Evolutionary conservation across 2,329 filamentous ascomycete genomes (phyloP).

Genomic region (Arthrobotrys musiformis): DNA sequence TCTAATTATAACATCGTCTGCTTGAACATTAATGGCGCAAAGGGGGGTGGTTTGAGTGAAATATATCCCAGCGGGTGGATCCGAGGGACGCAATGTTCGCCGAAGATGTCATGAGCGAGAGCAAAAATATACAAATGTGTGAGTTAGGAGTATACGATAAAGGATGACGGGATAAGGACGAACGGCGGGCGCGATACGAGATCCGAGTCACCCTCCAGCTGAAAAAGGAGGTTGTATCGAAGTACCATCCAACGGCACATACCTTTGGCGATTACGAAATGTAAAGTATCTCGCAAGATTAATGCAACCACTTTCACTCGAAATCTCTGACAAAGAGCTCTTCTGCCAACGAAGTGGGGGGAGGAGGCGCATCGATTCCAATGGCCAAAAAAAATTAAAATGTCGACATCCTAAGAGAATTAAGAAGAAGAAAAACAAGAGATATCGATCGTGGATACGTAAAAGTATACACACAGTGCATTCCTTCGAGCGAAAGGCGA

Average conservation of each 20-base stretch:
- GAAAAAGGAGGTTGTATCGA: too few species aligned
- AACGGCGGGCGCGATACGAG: neutral
- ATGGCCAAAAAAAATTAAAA: neutral
- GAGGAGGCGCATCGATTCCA: neutral
- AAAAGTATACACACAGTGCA: neutral
- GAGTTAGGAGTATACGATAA: neutral
- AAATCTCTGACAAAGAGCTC: slow-evolving; percentile 17
- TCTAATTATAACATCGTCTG: neutral
- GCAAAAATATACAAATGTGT: neutral
- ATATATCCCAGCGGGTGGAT: too few species aligned
- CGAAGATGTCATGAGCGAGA: neutral
- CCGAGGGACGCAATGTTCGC: neutral
- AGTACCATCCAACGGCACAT: too few species aligned
- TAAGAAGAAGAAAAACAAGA: too few species aligned
- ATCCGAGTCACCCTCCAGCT: neutral
- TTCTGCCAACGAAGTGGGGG: neutral
- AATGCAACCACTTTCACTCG: neutral
- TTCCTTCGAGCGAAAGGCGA: neutral
- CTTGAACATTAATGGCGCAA: neutral
- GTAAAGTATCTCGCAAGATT: neutral
- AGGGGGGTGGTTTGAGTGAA: neutral
- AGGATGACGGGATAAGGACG: neutral
- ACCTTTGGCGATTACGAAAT: neutral
- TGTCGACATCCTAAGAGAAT: neutral
- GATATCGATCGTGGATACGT: neutral